phyloP scores from a whole-genome alignment of 169 alveolate species.

The Besnoitia besnoiti region DNA sequence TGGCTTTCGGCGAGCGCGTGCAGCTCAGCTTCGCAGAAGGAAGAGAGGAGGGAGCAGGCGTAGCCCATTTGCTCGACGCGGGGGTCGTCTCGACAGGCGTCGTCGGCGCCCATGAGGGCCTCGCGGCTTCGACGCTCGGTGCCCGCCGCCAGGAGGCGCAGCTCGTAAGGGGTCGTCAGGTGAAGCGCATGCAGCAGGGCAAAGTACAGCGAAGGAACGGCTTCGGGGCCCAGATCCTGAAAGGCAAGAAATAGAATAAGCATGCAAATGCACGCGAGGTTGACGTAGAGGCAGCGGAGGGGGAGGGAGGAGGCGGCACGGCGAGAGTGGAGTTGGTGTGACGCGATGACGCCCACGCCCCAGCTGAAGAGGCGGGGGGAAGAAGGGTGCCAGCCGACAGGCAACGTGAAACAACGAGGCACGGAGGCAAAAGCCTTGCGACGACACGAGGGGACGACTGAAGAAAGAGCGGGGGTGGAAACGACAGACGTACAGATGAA shows the following conservation, averaged over 20 bases:
- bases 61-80: conserved; percentile 61
- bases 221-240: conserved; percentile 64
- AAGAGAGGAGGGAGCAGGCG: conserved; percentile 44
- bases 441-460: no score
- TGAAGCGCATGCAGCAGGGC: conserved; percentile 54
- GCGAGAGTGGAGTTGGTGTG: no score
- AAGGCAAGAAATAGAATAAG: neutral
- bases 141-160: conserved; percentile 62
- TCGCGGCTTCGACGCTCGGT: conserved; percentile 35
- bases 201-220: conserved; percentile 54
- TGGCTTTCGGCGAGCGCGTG: conserved; percentile 63
- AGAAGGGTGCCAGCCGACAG: no score
- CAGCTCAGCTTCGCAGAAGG: conserved; percentile 54
- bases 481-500: neutral
- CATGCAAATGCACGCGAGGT: neutral
- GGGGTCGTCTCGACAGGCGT: conserved; percentile 26
- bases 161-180: conserved; percentile 56
- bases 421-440: no score
- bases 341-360: no score
- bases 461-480: neutral
- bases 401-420: neutral
- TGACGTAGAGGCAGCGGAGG: neutral
- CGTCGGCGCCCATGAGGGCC: conserved; percentile 43
- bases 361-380: no score
- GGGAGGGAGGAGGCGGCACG: no score